Conservation (phyloP, 768 basidiomycete species). For the Lentinula detonsa region DNA sequence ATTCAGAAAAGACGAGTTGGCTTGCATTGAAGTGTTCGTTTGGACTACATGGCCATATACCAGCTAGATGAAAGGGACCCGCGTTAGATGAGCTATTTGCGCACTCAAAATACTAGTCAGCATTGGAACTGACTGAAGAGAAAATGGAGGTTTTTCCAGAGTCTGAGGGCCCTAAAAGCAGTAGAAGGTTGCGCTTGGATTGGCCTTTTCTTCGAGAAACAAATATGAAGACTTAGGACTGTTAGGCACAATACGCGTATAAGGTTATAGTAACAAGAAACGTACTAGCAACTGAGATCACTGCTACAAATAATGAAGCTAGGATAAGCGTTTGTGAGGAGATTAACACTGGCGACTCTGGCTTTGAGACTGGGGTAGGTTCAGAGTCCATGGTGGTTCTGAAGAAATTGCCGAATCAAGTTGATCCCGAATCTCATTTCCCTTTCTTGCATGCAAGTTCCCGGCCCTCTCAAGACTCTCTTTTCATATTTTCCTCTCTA, state of each 20-base stretch:
- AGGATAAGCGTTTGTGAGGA: slow-evolving; percentile 3
- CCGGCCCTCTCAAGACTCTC: slow-evolving; percentile 37
- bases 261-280: not conserved
- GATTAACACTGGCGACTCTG: not conserved
- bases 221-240: slow-evolving; percentile 35
- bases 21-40: slow-evolving; percentile 75
- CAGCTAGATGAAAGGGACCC: slow-evolving; percentile 35
- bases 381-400: slow-evolving; percentile 1
- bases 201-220: slow-evolving; percentile 37
- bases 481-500: slow-evolving; percentile 58
- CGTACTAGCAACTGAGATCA: not conserved
- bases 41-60: slow-evolving; percentile 56
- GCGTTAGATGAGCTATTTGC: not conserved
- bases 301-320: not conserved
- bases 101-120: not conserved
- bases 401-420: not conserved
- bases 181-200: slow-evolving; percentile 51
- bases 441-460: slow-evolving; percentile 19
- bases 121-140: slow-evolving; percentile 46
- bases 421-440: not conserved
- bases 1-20: slow-evolving; percentile 47
- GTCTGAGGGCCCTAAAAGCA: slow-evolving; percentile 72
- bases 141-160: slow-evolving; percentile 79
- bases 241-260: not conserved
- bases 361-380: not conserved